Percentiles rank a stretch among this genome's conserved stretches.
phyloP scores from a whole-genome alignment of 2,329 filamentous ascomycete genomes.

The Pseudogymnoascus sp. region DNA sequence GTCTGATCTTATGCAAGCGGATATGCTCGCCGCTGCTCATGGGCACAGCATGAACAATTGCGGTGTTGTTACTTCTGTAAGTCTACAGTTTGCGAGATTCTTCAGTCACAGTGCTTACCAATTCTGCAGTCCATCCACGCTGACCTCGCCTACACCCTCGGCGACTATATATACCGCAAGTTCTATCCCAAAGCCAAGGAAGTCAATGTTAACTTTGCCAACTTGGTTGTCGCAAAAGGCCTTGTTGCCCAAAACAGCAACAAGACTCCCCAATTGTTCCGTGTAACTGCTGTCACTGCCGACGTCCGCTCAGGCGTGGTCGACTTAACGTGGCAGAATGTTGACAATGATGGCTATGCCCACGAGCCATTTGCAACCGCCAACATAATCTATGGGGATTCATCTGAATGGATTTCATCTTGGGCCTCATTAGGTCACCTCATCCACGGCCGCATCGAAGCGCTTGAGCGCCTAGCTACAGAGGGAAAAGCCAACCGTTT shows the following conservation, averaged over 20 bases:
- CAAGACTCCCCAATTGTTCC: conserved; percentile 27
- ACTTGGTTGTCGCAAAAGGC: conserved; percentile 35
- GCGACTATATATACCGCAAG: conserved; percentile 46
- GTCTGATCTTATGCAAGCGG: conserved; percentile 47
- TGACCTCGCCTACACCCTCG: conserved; percentile 54
- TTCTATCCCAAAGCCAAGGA: conserved; percentile 33
- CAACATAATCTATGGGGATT: conserved; percentile 43
- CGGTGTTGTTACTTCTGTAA: conserved; percentile 40
- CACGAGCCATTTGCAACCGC: conserved; percentile 38
- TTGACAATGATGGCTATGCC: conserved; percentile 32
- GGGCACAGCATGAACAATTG: conserved; percentile 52
- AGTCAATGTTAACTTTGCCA: conserved; percentile 33
- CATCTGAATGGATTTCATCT: conserved; percentile 41
- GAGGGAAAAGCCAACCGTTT: conserved; percentile 52
- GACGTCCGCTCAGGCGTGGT: conserved; percentile 16
- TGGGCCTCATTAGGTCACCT: conserved; percentile 49
- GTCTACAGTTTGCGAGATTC: conserved; percentile 18
- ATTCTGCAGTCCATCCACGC: conserved; percentile 47
- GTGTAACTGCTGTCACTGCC: conserved; percentile 16
- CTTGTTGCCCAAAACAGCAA: conserved; percentile 31
- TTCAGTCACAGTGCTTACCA: conserved; percentile 32
- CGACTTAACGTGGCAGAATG: conserved; percentile 27
- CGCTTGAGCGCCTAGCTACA: conserved; percentile 41
- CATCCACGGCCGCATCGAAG: conserved; percentile 40
- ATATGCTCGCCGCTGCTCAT: conserved; percentile 46